Evolutionary conservation across 2,329 filamentous ascomycete genomes (phyloP).

Genomic region (Microdochium bolleyi): DNA sequence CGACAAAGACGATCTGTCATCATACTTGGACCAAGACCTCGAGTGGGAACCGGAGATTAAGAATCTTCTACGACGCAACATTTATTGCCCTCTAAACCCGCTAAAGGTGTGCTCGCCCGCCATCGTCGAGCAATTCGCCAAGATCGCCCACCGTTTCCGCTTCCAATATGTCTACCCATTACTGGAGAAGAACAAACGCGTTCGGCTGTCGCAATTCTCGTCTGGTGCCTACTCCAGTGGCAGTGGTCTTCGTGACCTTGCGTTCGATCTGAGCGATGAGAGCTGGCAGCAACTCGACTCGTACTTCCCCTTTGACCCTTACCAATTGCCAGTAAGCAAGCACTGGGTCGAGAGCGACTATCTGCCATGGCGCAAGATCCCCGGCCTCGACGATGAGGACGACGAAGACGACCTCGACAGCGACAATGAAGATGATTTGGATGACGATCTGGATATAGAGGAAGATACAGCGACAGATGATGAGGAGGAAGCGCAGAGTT

Average conservation of each 20-base stretch:
- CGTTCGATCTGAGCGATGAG: slow-evolving; percentile 54
- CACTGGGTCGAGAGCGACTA: slow-evolving; percentile 84
- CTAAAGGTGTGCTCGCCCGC: slow-evolving; percentile 87
- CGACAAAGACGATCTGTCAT: slow-evolving; percentile 53
- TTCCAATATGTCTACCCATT: slow-evolving; percentile 86
- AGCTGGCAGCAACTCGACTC: slow-evolving; percentile 80
- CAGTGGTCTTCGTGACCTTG: slow-evolving; percentile 44
- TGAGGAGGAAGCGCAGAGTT: slow-evolving; percentile 23
- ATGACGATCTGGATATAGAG: slow-evolving; percentile 33
- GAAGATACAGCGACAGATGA: slow-evolving; percentile 45
- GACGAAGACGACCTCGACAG: slow-evolving; percentile 46
- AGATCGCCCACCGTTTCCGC: slow-evolving; percentile 74
- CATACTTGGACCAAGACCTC: slow-evolving; percentile 62
- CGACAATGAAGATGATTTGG: slow-evolving; percentile 37
- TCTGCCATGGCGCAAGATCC: slow-evolving; percentile 68
- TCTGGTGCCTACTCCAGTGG: slow-evolving; percentile 47
- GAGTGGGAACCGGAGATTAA: slow-evolving; percentile 70
- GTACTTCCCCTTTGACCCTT: slow-evolving; percentile 97
- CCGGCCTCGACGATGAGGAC: slow-evolving; percentile 54
- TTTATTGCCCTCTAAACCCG: slow-evolving; percentile 86
- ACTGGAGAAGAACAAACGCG: slow-evolving; percentile 85
- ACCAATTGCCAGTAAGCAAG: slow-evolving; percentile 79
- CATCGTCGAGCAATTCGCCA: slow-evolving; percentile 88
- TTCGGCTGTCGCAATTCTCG: slow-evolving; percentile 68
- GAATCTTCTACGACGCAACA: slow-evolving; percentile 65